These are phyloP conservation scores for Teunomyces cretensis DNA, from an alignment of 805 yeast species.

Conservation along the genomic window DNA sequence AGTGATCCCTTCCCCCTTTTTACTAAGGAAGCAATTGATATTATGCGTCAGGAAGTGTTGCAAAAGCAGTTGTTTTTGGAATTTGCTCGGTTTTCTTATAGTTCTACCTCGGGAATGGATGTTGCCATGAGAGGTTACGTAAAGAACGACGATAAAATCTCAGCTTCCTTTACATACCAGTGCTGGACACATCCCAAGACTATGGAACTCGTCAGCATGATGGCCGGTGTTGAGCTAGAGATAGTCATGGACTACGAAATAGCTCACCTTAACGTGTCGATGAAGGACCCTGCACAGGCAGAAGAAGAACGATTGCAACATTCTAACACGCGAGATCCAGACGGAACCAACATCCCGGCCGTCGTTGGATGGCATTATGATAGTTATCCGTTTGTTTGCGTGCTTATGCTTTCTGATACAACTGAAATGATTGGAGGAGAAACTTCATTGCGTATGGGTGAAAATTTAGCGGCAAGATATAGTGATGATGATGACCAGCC, in stretches of 20 bases:
- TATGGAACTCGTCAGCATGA: conserved; percentile 49
- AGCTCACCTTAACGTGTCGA: conserved; percentile 51
- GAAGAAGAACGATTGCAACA: conserved; percentile 23
- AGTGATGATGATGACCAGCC: neutral
- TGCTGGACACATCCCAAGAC: conserved; percentile 65
- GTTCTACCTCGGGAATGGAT: conserved; percentile 51
- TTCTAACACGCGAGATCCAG: neutral
- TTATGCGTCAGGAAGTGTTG: conserved; percentile 58
- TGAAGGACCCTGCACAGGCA: conserved; percentile 39
- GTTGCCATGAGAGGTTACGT: conserved; percentile 52
- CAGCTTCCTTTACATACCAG: conserved; percentile 51
- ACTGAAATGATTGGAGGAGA: conserved; percentile 61
- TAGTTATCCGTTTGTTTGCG: conserved; percentile 65
- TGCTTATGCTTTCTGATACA: conserved; percentile 61
- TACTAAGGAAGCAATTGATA: conserved; percentile 57
- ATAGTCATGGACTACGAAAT: conserved; percentile 59
- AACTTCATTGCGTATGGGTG: conserved; percentile 50
- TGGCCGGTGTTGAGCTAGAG: conserved; percentile 60
- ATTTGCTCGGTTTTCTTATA: conserved; percentile 42
- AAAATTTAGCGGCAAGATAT: conserved; percentile 12
- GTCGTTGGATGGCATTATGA: conserved; percentile 65
- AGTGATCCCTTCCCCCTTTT: conserved; percentile 61
- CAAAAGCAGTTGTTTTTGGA: conserved; percentile 44
- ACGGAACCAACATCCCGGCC: conserved; percentile 41
- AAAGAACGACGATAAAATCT: conserved; percentile 25